These are phyloP conservation scores for Monosporascus ibericus DNA, from an alignment of 2,329 filamentous ascomycete genomes.

Conservation along the genomic window DNA sequence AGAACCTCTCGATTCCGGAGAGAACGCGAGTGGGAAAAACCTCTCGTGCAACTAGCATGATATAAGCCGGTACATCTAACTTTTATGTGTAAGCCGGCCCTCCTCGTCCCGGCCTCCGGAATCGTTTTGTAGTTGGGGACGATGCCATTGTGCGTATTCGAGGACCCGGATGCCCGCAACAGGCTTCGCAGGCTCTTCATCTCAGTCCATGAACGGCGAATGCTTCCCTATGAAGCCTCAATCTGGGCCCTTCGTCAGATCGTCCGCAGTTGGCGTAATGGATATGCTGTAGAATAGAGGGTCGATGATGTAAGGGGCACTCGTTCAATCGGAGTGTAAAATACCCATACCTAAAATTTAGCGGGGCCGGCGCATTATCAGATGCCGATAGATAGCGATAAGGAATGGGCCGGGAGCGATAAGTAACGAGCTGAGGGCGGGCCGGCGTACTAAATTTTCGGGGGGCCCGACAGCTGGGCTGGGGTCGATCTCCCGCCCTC, in stretches of 20 bases:
- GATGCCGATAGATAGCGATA: slow-evolving; percentile 1
- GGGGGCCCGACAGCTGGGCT: not conserved
- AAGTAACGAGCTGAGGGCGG: slow-evolving; percentile 1
- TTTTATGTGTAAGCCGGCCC: too few relatives aligned
- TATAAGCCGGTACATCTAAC: too few relatives aligned
- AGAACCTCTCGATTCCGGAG: not conserved
- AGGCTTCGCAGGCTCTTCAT: slow-evolving; percentile 23
- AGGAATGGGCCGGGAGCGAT: not conserved
- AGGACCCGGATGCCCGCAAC: slow-evolving; percentile 14
- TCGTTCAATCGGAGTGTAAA: not conserved
- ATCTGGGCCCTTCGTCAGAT: slow-evolving; percentile 1
- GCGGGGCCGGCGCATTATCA: not conserved
- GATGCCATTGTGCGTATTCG: slow-evolving; percentile 10
- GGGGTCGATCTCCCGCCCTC: not conserved
- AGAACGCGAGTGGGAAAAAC: not conserved
- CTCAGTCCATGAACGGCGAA: slow-evolving; percentile 21
- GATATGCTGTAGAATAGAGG: too few relatives aligned
- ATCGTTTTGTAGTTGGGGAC: not conserved
- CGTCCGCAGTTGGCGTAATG: too few relatives aligned
- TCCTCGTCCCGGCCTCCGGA: too few relatives aligned
- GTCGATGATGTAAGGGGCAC: not conserved
- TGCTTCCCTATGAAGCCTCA: slow-evolving; percentile 2
- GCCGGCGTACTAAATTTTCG: slow-evolving; percentile 3
- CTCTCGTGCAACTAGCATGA: not conserved
- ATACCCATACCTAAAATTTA: not conserved